phyloP scores from a whole-genome alignment of 176 grass and related monocot species.

The Saccharum spontaneum region DNA sequence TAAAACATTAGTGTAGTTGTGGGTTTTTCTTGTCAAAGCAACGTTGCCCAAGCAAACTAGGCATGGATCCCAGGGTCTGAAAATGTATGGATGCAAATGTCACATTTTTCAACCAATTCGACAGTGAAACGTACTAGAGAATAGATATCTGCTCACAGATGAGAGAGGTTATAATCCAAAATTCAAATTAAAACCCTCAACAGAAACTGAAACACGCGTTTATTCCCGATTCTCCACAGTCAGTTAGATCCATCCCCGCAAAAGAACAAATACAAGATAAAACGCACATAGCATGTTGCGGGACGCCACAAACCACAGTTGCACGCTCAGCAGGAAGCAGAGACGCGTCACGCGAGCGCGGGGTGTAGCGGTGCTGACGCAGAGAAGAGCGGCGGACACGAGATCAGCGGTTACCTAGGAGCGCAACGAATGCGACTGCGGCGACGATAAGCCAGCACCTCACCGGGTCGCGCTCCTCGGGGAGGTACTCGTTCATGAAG shows the following conservation, averaged over 20 bases:
- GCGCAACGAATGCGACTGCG: constrained; percentile 69
- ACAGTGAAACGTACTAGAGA: background rate
- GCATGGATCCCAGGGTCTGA: constrained; percentile 40
- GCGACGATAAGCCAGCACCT: constrained; percentile 80
- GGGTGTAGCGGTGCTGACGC: background rate
- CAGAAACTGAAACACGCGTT: background rate
- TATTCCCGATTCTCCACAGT: background rate
- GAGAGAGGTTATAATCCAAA: background rate
- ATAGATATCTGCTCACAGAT: background rate
- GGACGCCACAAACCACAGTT: background rate
- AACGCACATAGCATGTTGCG: constrained; percentile 19
- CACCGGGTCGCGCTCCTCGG: constrained; percentile 88
- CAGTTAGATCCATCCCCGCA: constrained; percentile 44
- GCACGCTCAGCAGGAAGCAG: constrained; percentile 7
- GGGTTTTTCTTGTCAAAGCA: background rate
- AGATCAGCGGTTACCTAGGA: constrained; percentile 59
- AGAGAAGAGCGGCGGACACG: background rate
- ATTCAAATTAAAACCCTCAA: constrained; percentile 17
- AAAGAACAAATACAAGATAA: background rate
- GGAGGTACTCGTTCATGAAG: constrained; percentile 98
- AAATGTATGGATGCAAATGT: background rate
- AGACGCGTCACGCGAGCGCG: background rate
- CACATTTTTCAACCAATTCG: background rate
- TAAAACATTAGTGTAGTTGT: background rate
- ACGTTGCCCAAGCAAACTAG: constrained; percentile 25